Evolutionary conservation across 129 eudicot species (phyloP), one percentile per base, ranked within the genome.

Genomic region (Helianthus tuberosus): DNA sequence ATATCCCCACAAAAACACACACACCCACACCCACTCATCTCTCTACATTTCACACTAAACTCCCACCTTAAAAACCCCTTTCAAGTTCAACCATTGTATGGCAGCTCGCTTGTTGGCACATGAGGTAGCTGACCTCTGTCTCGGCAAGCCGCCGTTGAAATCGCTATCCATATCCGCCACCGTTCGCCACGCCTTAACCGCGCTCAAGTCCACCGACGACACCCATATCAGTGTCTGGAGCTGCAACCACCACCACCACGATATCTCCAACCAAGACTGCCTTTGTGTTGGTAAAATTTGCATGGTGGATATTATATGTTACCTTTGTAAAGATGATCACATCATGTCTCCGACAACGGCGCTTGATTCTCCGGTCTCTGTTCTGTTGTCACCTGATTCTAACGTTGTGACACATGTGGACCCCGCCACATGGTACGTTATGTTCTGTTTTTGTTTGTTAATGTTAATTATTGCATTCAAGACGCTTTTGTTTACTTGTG

Each of bases 81-180:
- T 35, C 32, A 27, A 27, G 61, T 71, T 35, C 32, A 27, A 27
- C 32, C 15, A 38, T 29, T 85, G 91, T 74, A 92, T 92, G 98
- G 96, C 96, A 85, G 87, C 48, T 80, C 86, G 90, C 47, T 77
- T 92, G 10, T 74, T 85, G 53, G 74, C 80, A 48, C 82, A 84
- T 60, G 89, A 77, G 86, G 91, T 89, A 79, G 84, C 95, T 67
- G 98, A 93, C 80, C 95, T 89, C 79, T 93, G 96, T 58, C 79
- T 93, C 63, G 98, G 96, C 77, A 93, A 89, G 72, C 98, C 95
- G 25, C 82, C 95, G 11, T 74, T 93, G 68, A 89, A 76, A 69
- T 82, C 89, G 25, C 89, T 93, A 71, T 59, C 96, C 11, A 62
- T 74, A 75, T 64, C 86, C 60, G 80, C 91, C 82, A 80, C 96